phyloP scores from a whole-genome alignment of 1,284 basidiomycete species.

The Salmacisia buchloeana region DNA sequence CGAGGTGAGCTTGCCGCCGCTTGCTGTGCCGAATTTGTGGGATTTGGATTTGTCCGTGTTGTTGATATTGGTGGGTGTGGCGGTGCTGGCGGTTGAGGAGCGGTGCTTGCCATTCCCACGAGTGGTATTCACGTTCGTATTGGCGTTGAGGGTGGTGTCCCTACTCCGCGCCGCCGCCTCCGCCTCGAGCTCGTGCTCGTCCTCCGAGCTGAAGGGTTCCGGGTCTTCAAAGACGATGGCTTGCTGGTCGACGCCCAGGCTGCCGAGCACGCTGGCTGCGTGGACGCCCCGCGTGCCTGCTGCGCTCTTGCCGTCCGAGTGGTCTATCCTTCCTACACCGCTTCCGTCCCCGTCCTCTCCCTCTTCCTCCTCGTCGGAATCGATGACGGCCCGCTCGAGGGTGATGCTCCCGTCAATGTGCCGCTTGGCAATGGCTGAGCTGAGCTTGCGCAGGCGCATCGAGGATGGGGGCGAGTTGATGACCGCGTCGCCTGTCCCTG shows the following conservation, averaged over 20 bases:
- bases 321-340: no score
- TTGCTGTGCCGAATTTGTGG: no score
- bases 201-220: neutral
- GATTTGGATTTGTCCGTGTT: no score
- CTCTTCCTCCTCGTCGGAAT: conserved; percentile 6
- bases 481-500: neutral
- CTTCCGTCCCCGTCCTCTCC: no score
- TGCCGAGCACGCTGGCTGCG: neutral
- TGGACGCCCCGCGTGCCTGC: neutral
- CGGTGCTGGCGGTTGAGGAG: no score
- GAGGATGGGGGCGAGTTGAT: neutral
- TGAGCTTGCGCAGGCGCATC: neutral
- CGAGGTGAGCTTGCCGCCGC: conserved; percentile 13
- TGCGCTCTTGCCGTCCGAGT: neutral
- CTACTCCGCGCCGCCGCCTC: neutral
- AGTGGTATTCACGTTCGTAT: no score
- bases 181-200: neutral
- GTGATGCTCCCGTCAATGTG: conserved; percentile 1
- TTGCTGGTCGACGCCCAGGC: neutral
- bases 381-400: neutral
- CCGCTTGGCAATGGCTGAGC: neutral
- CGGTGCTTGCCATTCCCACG: no score
- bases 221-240: neutral
- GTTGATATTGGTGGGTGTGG: no score
- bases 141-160: no score